phyloP scores from a whole-genome alignment of 2,329 filamentous ascomycete species.

The Colletotrichum sp. region DNA sequence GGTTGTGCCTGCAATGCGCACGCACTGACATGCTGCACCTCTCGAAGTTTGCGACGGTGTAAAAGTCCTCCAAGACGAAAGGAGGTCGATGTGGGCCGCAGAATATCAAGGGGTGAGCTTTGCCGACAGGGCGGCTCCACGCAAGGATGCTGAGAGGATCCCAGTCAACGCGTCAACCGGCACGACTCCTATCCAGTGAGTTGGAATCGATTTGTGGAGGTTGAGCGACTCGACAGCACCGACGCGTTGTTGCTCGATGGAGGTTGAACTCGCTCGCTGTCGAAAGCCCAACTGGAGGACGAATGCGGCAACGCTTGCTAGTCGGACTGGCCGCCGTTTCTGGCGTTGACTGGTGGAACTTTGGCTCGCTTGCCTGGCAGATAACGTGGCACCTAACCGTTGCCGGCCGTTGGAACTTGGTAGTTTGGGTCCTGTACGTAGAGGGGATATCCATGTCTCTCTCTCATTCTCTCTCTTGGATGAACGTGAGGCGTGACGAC shows the following conservation, averaged over 20 bases:
- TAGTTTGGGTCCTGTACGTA: background rate
- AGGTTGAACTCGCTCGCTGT: background rate
- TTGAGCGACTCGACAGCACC: background rate
- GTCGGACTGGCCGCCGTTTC: background rate
- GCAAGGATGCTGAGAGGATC: background rate
- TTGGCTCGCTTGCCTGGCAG: background rate
- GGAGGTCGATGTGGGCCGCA: background rate
- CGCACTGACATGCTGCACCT: constrained; percentile 14
- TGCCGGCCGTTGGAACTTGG: background rate
- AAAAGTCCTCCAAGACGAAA: background rate
- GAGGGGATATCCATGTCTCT: background rate
- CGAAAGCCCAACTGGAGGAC: background rate
- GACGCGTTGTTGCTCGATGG: background rate
- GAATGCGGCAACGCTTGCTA: background rate
- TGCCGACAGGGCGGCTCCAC: constrained; percentile 1
- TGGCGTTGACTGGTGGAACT: constrained; percentile 3
- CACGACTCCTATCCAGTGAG: background rate
- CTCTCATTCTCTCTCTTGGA: background rate
- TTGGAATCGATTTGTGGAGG: background rate
- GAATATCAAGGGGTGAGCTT: background rate
- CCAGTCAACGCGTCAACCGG: background rate
- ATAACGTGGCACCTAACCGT: background rate
- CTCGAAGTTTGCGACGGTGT: constrained; percentile 2
- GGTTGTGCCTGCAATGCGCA: constrained; percentile 11
- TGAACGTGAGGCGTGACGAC: background rate